Conservation (phyloP, 208 protist genomes). For the Crithidia fasciculata region DNA sequence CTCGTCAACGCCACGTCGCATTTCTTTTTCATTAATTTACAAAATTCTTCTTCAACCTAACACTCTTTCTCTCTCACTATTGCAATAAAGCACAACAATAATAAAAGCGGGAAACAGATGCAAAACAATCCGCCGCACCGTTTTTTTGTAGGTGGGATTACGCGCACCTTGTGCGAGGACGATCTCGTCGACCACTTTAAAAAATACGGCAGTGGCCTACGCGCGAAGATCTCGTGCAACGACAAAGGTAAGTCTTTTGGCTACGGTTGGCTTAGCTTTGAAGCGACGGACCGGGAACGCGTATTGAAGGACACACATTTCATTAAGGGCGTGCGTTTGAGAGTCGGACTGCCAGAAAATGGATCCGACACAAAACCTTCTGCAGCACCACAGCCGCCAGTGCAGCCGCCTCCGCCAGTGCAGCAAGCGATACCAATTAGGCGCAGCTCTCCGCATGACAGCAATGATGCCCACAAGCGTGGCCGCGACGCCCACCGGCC, state of each 20-base stretch:
- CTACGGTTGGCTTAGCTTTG: slow-evolving; percentile 66
- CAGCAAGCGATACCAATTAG: not conserved
- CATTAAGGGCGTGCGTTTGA: slow-evolving; percentile 1
- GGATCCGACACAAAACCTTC: not conserved
- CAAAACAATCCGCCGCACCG: not conserved
- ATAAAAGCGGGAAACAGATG: slow-evolving; percentile 1
- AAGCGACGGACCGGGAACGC: slow-evolving; percentile 12
- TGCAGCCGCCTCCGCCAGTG: not conserved
- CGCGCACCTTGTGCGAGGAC: slow-evolving; percentile 40
- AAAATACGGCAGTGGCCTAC: slow-evolving; percentile 36
- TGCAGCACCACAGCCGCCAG: not conserved
- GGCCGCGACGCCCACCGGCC: not conserved
- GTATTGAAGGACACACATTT: slow-evolving; percentile 9
- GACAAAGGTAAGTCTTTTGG: slow-evolving; percentile 55
- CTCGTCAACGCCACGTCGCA: no score
- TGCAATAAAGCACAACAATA: not conserved
- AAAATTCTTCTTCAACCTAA: not conserved
- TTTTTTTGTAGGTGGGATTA: slow-evolving; percentile 68
- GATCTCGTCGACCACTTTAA: slow-evolving; percentile 55
- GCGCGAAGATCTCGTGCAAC: slow-evolving; percentile 42
- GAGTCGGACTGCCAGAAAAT: slow-evolving; percentile 2
- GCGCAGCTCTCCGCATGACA: not conserved
- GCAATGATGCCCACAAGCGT: not conserved
- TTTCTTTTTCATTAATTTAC: not conserved
- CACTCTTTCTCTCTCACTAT: not conserved